Base-by-base conservation (phyloP, 148 eudicot species). In the Rhododendron molle region DNA sequence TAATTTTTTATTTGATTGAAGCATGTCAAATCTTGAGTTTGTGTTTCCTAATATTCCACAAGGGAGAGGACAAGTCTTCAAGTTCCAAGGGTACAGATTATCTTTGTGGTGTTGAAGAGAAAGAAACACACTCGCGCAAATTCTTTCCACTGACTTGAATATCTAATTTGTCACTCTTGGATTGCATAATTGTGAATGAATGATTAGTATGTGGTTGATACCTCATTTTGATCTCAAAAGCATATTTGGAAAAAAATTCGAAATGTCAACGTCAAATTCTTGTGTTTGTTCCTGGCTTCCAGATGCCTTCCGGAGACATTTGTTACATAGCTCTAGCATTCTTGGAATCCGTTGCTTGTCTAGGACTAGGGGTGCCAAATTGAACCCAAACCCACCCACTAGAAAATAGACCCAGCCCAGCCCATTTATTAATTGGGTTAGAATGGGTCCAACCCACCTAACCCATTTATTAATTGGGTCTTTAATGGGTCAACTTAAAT, bases 111-210 rank as follows among this genome's bases (percentile, higher is more conserved):
- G 28, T 23, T 21, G 58, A 49, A 36, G 46, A 54, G 50, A 20
- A 21, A 58, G 38, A 32, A 58, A 52, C 16, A 46, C 71, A 32
- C 26, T 65, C 30, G 30, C 13, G 69, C 26, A 21, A 21, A 21
- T 62, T 62, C 69, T 62, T 62, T n/a, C 58, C 9, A 28, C 60
- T 79, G 60, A 79, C 60, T 28, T 79, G 52, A 77, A 77, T 80
- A 80, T 52, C 36, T 15, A 23, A 28, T 65, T 13, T 16, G 65
- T 44, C 76, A 40, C 43, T 21, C 76, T 26, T 38, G 23, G 54
- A 18, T 65, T 40, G 73, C 15, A 14, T n/a, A 36, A 8, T 34
- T 67, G 43, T 6, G 36, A 11, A 5, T 62, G 36, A 7, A 65
- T 67, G 46, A 43, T 4, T 54, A 30, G 44, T 60, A 12, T 20